Conservation (phyloP, 495 filamentous ascomycete species). For the Penicillium bialowiezense region DNA sequence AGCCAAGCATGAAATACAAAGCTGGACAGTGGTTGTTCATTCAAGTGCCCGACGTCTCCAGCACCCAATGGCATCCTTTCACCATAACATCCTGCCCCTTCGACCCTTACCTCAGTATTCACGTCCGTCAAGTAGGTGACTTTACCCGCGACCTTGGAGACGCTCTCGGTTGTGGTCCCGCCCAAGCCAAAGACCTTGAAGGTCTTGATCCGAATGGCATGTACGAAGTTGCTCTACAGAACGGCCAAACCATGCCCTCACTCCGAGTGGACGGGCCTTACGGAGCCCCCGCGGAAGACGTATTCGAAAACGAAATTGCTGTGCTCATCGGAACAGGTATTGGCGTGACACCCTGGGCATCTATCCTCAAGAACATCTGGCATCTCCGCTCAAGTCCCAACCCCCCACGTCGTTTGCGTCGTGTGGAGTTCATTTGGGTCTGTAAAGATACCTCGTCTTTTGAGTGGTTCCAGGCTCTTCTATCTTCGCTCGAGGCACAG, state of each 20-base stretch:
- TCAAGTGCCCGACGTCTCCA: constrained; percentile 83
- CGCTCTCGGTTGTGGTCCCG: constrained; percentile 84
- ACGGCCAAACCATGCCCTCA: constrained; percentile 83
- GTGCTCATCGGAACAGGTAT: constrained; percentile 97
- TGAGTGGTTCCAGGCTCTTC: constrained; percentile 96
- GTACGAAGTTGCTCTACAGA: constrained; percentile 96
- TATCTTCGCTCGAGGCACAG: constrained; percentile 89
- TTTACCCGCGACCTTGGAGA: constrained; percentile 87
- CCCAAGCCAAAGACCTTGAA: constrained; percentile 82
- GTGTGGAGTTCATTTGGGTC: constrained; percentile 99
- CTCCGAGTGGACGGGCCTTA: constrained; percentile 95
- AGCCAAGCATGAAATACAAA: constrained; percentile 97
- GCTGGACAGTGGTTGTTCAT: constrained; percentile 97
- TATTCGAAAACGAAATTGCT: constrained; percentile 98
- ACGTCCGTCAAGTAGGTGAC: constrained; percentile 95
- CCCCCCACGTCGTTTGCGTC: constrained; percentile 79
- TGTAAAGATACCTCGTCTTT: constrained; percentile 95
- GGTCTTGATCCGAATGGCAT: constrained; percentile 90
- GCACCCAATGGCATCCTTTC: constrained; percentile 96
- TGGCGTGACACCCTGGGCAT: constrained; percentile 95
- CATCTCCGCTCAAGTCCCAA: constrained; percentile 84
- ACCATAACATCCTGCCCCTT: constrained; percentile 98
- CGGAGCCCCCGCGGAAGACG: constrained; percentile 85
- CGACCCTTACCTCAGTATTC: constrained; percentile 89
- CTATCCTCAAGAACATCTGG: constrained; percentile 98